Base-by-base conservation (phyloP, 768 basidiomycete species). In the Termitomyces sp. region DNA sequence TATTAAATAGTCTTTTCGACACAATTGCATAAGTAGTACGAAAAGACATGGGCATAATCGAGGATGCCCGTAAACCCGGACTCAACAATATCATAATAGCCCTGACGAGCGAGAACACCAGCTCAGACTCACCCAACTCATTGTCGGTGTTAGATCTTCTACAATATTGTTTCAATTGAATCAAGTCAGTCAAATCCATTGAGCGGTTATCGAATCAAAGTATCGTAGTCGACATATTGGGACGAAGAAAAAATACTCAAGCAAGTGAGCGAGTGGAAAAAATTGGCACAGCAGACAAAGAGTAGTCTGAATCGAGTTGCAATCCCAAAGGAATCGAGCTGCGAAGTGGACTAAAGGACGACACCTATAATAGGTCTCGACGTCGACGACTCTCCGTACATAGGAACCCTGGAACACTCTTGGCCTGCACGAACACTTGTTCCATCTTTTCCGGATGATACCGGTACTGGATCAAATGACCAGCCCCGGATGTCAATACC, bases 321-420 rank as follows among this genome's bases (percentile, higher is more conserved):
- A 44, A 38, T 35, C 52, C 48, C 26, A 33, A 45, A 56, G 44
- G 60, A 60, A 65, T 68, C 70, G 80, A 74, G 80, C 83, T 77
- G 79, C 84, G 79, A 85, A 85, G 81, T 83, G 80, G 74, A 81
- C 84, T 85, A 59, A 85, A 86, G 79, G 76, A 76, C 75, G 66
- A 63, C 62, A 56, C 55, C 36, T 47, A 58, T 54, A 35, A 60
- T 52, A 26, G 47, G 13, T 26, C 43, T 40, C 33, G 11, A 26
- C 28, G 22, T 70, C 26, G n/a, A 36, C 35, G 6, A 48, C 46
- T 55, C 54, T 47, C 54, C 35, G 45, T 55, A 46, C 54, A 55
- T 48, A 46, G 36, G 26, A 46, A 35, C 45, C 54, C 33, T 16
- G 20, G 33, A 35, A 11, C 28, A 8, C 16, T 9, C 20, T 3